Conservation (phyloP, 352 stramenopile genomes). For the Aphanomyces cochlioides region DNA sequence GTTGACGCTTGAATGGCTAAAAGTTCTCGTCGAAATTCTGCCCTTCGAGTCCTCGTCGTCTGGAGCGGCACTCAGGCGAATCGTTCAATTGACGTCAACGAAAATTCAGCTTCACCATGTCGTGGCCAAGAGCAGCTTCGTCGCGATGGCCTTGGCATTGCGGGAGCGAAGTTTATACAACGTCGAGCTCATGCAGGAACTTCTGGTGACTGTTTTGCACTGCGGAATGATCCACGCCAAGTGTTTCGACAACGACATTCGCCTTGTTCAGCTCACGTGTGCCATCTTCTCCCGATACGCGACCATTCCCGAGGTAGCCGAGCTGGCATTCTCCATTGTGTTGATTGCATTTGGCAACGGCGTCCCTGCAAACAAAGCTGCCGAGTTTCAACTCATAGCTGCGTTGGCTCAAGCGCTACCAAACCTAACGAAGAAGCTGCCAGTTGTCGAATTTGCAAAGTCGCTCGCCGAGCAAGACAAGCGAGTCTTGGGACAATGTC, state of each 20-base stretch:
- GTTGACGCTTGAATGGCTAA: not conserved
- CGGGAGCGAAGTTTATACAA: slow-evolving; percentile 3
- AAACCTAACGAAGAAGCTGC: not conserved
- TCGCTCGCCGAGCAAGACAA: not conserved
- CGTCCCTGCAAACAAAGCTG: not conserved
- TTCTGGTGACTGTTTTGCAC: not conserved
- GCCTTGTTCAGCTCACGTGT: slow-evolving; percentile 1
- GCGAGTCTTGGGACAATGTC: slow-evolving; percentile 1
- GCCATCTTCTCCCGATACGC: not conserved
- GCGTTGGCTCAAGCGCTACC: not conserved
- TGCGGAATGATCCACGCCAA: slow-evolving; percentile 11
- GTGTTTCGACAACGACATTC: slow-evolving; percentile 14
- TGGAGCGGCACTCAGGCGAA: not conserved
- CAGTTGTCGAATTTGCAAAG: not conserved
- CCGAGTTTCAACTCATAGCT: not conserved
- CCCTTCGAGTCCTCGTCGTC: not conserved
- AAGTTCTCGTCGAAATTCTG: not conserved
- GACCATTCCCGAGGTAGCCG: not conserved
- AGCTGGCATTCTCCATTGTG: not conserved
- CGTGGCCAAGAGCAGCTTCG: slow-evolving; percentile 6
- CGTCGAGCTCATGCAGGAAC: not conserved
- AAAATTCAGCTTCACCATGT: slow-evolving; percentile 16
- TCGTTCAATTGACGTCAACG: not conserved
- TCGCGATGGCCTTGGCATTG: not conserved
- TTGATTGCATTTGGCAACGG: not conserved